Base-by-base conservation (phyloP, 2,329 filamentous ascomycete genomes). In the Cadophora gregata region DNA sequence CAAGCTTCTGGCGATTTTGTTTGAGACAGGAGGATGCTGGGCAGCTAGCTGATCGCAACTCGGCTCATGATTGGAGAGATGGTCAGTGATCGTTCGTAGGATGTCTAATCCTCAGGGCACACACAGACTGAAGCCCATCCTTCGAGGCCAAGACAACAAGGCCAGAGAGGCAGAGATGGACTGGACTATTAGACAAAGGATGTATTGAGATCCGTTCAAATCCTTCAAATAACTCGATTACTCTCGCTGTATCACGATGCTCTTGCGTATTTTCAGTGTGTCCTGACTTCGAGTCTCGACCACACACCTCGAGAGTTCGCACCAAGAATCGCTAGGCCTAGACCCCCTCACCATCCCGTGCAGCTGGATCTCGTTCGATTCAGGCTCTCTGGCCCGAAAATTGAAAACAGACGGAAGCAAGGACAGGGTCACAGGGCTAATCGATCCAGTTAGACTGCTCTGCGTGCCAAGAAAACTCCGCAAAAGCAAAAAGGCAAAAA, bases 1-100 rank as follows among this genome's bases (percentile, higher is more conserved):
- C 45, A 47, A 64, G 62, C 58, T 60, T 60, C 33, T 48, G 58
- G 21, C 55, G 55, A 58, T 47, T 38, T 21, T n/a, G 29, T 45
- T 47, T 27, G 24, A 45, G 58, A 48, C 6, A n/a, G 24, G 31
- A 58, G 31, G 9, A 27, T 14, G 27, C 27, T 25, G 29, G 53
- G 53, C 31, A 38, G 53, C 29, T 53, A 31, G 50, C 27, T 53
- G 14, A 29, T 36, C 24, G 8, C n/a, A n/a, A n/a, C 8, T 14
- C n/a, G 55, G n/a, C 29, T 24, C 21, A 27, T 47, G 24, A 59
- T 59, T 47, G 56, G 38, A 59, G 9, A 47, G 14, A 31, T 59
- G 42, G 19, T 7, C n/a, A 47, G 42, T 9, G 42, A 47, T 21
- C 8, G 8, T 47, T 47, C 42, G 19, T n/a, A 47, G 42, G 48